A percentile compares a stretch with the other conserved stretches of the same genome.
These are phyloP conservation scores for Cylindrodendrum hubeiense DNA, from an alignment of 2,329 filamentous ascomycete species.

Conservation along the genomic window DNA sequence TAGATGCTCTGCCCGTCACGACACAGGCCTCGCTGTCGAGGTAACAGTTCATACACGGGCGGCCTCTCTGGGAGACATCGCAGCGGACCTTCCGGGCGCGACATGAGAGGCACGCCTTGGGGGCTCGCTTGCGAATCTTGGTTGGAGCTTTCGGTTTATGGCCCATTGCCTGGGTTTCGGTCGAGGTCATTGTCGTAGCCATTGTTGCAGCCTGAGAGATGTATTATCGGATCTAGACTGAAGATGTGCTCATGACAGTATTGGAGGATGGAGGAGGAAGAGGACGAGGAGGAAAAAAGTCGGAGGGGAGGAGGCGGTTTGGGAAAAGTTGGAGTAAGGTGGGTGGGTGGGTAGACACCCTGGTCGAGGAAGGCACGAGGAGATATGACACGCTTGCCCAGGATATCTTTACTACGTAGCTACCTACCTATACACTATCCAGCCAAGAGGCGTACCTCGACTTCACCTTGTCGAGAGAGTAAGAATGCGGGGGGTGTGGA, in stretches of 20 bases:
- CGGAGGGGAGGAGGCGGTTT: constrained; percentile 13
- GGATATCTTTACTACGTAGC: background rate
- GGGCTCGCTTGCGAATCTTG: constrained; percentile 59
- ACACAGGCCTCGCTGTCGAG: constrained; percentile 61
- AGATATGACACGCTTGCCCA: background rate
- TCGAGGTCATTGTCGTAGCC: constrained; percentile 22
- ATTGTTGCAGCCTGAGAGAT: background rate
- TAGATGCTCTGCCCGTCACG: constrained; percentile 51
- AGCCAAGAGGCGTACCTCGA: background rate
- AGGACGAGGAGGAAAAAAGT: constrained; percentile 5
- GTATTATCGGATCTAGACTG: background rate
- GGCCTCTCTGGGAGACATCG: constrained; percentile 61
- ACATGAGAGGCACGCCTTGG: constrained; percentile 65
- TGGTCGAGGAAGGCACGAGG: constrained; percentile 11
- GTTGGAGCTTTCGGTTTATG: constrained; percentile 47
- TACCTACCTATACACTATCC: background rate
- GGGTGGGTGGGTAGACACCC: background rate
- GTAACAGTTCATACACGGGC: constrained; percentile 65
- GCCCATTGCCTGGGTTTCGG: constrained; percentile 37
- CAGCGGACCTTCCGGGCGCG: constrained; percentile 64
- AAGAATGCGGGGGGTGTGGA: constrained; percentile 43
- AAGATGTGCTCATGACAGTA: background rate
- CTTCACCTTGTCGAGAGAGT: constrained; percentile 5
- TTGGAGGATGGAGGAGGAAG: background rate
- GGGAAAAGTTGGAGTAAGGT: constrained; percentile 27